A percentile compares a stretch with the other conserved stretches of the same genome.
Evolutionary conservation across 2,329 filamentous ascomycete genomes (phyloP).

Genomic region (Tolypocladium ophioglossoides): DNA sequence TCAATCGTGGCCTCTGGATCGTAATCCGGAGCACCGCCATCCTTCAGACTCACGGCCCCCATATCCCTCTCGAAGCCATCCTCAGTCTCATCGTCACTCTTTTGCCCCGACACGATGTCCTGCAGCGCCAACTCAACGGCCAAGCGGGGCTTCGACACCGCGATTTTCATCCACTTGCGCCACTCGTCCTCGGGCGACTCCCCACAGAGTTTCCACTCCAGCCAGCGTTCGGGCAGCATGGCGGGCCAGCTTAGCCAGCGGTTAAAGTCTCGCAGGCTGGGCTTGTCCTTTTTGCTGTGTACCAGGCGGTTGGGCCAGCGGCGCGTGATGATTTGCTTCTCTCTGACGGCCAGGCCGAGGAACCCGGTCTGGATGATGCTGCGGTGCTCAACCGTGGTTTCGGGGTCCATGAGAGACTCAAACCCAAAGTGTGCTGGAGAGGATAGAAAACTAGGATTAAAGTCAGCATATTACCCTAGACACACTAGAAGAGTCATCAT

Average conservation of each 20-base stretch:
- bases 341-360: constrained; percentile 8
- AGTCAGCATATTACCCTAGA: neutral
- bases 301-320: constrained; percentile 13
- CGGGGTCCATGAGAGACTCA: neutral
- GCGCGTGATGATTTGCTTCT: constrained; percentile 10
- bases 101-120: neutral
- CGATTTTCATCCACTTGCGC: neutral
- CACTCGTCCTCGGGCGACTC: constrained; percentile 1
- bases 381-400: neutral
- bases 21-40: too few species aligned
- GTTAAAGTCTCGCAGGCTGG: constrained; percentile 8
- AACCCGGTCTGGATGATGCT: constrained; percentile 6
- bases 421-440: constrained; percentile 2
- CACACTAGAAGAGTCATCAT: neutral
- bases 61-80: neutral
- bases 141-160: neutral
- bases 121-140: neutral
- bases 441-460: constrained; percentile 3
- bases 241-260: constrained; percentile 13
- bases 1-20: neutral
- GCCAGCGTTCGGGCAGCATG: constrained; percentile 11
- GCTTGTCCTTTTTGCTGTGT: constrained; percentile 2
- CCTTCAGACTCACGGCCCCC: neutral
- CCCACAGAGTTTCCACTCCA: constrained; percentile 14
- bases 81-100: neutral